phyloP scores from a whole-genome alignment of 345 rosid species.

The Camelina sativa region DNA sequence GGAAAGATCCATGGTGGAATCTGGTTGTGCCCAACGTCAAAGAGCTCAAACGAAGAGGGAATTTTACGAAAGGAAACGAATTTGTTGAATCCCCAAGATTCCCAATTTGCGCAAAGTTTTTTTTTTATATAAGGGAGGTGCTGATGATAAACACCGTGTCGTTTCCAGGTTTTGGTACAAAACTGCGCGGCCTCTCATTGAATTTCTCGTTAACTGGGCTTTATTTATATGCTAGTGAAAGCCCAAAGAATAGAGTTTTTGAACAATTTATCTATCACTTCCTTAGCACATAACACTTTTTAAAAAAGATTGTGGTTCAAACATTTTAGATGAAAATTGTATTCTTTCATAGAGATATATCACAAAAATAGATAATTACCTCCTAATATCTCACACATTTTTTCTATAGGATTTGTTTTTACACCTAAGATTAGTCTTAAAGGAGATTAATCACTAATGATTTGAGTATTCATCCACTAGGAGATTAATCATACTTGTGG shows the following conservation, averaged over 20 bases:
- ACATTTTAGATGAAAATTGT: too few relatives aligned
- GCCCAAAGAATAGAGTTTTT: too few relatives aligned
- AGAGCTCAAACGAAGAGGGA: constrained; percentile 12
- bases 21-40: constrained; percentile 1
- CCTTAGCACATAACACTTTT: too few relatives aligned
- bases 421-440: too few relatives aligned
- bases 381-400: too few relatives aligned
- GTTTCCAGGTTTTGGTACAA: not conserved
- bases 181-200: constrained; percentile 10
- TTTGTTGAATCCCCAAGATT: not conserved
- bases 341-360: too few relatives aligned
- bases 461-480: too few relatives aligned
- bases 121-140: not conserved
- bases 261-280: too few relatives aligned
- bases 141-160: constrained; percentile 16
- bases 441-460: too few relatives aligned
- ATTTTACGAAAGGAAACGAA: not conserved
- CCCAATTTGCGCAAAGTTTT: not conserved
- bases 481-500: not conserved
- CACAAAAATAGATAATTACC: too few relatives aligned
- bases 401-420: too few relatives aligned
- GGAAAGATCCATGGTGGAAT: constrained; percentile 57
- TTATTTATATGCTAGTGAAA: not conserved
- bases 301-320: too few relatives aligned
- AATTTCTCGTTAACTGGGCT: not conserved